Percentiles rank a stretch among this genome's conserved stretches.
These are phyloP conservation scores for Chrysosporium keratinophilum DNA, from an alignment of 2,329 filamentous ascomycete genomes.

Conservation along the genomic window DNA sequence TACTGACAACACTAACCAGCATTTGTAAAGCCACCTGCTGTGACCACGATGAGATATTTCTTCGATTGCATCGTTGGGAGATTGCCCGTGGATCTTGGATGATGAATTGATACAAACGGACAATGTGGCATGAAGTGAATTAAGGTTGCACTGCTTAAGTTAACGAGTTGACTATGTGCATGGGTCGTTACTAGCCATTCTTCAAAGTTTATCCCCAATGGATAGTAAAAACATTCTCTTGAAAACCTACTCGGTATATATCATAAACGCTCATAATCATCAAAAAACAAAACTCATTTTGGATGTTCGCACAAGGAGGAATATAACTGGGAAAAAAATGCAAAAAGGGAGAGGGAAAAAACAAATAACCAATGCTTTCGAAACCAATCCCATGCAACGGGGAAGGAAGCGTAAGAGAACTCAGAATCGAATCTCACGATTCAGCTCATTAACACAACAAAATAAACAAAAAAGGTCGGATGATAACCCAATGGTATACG, in stretches of 20 bases:
- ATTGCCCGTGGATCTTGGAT: too few species aligned
- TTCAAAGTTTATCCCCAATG: not conserved
- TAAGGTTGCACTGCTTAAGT: too few species aligned
- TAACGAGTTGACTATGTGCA: too few species aligned
- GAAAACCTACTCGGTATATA: not conserved
- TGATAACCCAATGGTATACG: not conserved
- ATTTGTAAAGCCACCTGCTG: not conserved
- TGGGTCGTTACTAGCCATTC: too few species aligned
- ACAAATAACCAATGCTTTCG: too few species aligned
- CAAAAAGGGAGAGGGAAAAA: not conserved
- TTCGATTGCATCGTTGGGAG: too few species aligned
- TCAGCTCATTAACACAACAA: not conserved
- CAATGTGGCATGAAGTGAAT: too few species aligned
- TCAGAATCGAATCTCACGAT: not conserved
- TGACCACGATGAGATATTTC: not conserved
- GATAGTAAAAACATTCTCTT: not conserved
- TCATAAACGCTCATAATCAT: slow-evolving; percentile 4
- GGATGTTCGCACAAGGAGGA: not conserved
- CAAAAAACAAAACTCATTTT: not conserved
- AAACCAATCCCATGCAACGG: too few species aligned
- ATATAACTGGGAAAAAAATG: not conserved
- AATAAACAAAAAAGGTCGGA: not conserved
- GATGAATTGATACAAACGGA: too few species aligned
- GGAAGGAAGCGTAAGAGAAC: not conserved
- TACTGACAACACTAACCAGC: not conserved